Evolutionary conservation across 257 asterid genomes (phyloP), one percentile per base, ranked within the genome.

Genomic region (Scutellaria baicalensis): DNA sequence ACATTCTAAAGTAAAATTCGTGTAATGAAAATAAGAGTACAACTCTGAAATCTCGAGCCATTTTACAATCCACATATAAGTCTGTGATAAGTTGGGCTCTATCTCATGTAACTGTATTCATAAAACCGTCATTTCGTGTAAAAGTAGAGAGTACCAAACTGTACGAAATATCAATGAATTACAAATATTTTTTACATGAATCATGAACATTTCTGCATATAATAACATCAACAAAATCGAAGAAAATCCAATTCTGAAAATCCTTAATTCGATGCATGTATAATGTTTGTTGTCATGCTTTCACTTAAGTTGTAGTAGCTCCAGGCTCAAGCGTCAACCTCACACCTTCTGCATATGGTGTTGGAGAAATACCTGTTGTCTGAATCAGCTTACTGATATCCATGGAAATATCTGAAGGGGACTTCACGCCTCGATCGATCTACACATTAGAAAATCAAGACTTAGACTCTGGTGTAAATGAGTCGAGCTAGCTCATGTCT

Each of bases 351-450:
- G 43, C 40, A 44, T 83, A 93, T 52, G 86, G 43, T 68, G 82
- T 81, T 60, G 91, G 90, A 67, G 91, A 76, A 63, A 89, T 68
- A 50, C 86, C 84, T 14, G 83, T 85, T 8, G 73, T 78, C 79
- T 83, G 90, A 75, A 84, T 75, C 72, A 91, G 83, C 84, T 85
- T 91, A 38, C 64, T 81, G 64, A 84, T 87, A 70, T 91, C 86
- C 99, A 91, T 91, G 79, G 99, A 93, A 72, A 91, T 93, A 66
- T 93, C 99, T 6, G 86, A 64, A 13, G 99, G 99, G 47, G 95
- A 93, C 72, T 80, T 91, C 20, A 93, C 96, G 5, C 99, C 97
- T 20, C 99, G 96, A 77, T 93, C 92, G 51, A 93, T 89, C 97
- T 93, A 70, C 44, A 69, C 39, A 79, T 74, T 8, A 8, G 69